phyloP scores from a whole-genome alignment of 208 protist genomes.

The Acanthamoeba lenticulata region DNA sequence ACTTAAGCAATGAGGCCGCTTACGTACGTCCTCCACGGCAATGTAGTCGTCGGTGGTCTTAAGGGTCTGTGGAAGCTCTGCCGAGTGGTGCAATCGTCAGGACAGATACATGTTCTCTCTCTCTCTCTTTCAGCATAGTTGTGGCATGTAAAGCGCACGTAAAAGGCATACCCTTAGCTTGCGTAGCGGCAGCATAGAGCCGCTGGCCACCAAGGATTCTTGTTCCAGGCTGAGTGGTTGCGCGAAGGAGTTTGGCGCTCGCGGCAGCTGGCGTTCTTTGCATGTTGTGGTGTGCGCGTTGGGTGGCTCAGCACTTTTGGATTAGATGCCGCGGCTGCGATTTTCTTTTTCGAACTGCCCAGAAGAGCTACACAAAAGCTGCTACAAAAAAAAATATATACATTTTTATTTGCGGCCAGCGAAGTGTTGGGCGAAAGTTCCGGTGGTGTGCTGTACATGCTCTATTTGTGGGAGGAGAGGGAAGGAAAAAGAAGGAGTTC shows the following conservation, averaged over 20 bases:
- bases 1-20: too few species aligned
- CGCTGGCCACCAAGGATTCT: too few species aligned
- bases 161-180: background rate
- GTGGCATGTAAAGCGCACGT: background rate
- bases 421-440: too few species aligned
- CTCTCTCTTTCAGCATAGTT: too few species aligned
- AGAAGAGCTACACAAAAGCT: background rate
- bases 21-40: background rate
- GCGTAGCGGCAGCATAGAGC: background rate
- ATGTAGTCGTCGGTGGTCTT: slow-evolving; percentile 24
- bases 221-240: background rate
- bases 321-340: too few species aligned
- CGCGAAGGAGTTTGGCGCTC: background rate
- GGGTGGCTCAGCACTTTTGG: too few species aligned
- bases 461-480: too few species aligned
- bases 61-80: background rate
- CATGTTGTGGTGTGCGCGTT: background rate
- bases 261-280: background rate
- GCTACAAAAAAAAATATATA: background rate
- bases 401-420: too few species aligned
- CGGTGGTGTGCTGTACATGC: too few species aligned
- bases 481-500: background rate
- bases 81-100: background rate
- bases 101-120: too few species aligned
- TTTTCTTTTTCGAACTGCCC: too few species aligned